Conservation (phyloP, 768 basidiomycete species). For the Suillus subalutaceus region DNA sequence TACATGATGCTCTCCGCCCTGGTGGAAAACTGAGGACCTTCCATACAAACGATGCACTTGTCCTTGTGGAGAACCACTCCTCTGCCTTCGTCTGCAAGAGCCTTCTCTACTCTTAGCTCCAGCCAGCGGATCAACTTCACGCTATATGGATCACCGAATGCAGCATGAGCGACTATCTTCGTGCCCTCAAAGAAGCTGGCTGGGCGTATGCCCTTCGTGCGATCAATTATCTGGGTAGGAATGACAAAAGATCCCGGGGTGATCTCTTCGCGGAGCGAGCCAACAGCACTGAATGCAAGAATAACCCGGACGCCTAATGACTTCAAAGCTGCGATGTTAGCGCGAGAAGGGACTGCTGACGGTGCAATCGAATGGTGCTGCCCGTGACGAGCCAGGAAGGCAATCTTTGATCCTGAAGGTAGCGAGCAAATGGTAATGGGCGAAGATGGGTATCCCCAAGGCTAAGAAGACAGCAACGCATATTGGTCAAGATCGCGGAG, state of each 20-base stretch:
- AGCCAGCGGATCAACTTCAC: constrained; percentile 65
- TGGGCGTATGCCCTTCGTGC: constrained; percentile 92
- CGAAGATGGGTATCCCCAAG: constrained; percentile 91
- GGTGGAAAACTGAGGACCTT: constrained; percentile 98
- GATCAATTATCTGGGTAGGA: constrained; percentile 92
- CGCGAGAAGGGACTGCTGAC: constrained; percentile 79
- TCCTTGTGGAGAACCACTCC: constrained; percentile 74
- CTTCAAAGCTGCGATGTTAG: constrained; percentile 96
- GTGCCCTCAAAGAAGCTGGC: constrained; percentile 86
- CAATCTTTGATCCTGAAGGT: constrained; percentile 77
- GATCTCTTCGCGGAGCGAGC: constrained; percentile 93
- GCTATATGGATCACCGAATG: constrained; percentile 93
- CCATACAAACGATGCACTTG: constrained; percentile 94
- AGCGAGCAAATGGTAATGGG: constrained; percentile 92
- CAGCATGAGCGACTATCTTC: constrained; percentile 85
- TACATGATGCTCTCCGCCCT: constrained; percentile 96
- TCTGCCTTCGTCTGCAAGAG: constrained; percentile 58
- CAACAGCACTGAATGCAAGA: constrained; percentile 94
- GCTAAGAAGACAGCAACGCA: constrained; percentile 47
- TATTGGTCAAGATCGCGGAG: background rate
- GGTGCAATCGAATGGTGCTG: constrained; percentile 78
- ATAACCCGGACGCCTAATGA: constrained; percentile 87
- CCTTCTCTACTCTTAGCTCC: constrained; percentile 62
- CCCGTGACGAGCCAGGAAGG: constrained; percentile 93
- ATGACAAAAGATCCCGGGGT: constrained; percentile 86